Base-by-base conservation (phyloP, 331 rosid species). In the Acacia concinna region DNA sequence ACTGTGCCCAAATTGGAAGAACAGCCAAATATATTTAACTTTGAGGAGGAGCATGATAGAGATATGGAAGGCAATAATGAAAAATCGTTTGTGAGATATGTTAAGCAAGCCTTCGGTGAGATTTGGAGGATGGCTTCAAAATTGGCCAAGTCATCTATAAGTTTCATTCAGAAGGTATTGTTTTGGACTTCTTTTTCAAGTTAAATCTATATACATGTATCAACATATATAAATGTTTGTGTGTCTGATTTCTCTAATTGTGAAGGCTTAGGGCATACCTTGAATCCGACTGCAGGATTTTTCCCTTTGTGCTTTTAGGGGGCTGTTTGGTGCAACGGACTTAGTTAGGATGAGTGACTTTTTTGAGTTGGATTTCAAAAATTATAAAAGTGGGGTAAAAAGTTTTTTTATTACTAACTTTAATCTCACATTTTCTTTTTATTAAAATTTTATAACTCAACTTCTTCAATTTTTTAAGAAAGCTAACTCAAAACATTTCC, bases 111-210 rank as follows among this genome's bases (percentile, higher is more conserved):
- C 37, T 78, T 82, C 0, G n/a, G 32, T 49, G 69, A 62, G 66
- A 28, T 84, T 10, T 86, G 85, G 89, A 81, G 73, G 84, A 13
- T 87, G 30, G 80, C 86, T 38, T 85, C 88, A 7, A 90, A 84
- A 74, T 28, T 87, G 17, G 70, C 71, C 82, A 46, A 46, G 63
- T 83, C 88, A 2, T 78, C 84, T 1, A 51, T 82, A 27, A 77
- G 75, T 64, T 56, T 84, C 28, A 41, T 84, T 11, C 81, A 81
- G 71, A 84, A 74, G 69, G 49, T 85, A 31, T 17, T 79, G 2
- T 10, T 35, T 3, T 6, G 21, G 11, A 20, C 12, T 8, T 64
- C 23, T 31, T 3, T 32, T 64, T 27, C 20, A 12, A 3, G 1
- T 64, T 64, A 32, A 64, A 64, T 63, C 27, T 25, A 31, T 8